A percentile compares a stretch with the other conserved stretches of the same genome.
phyloP scores from a whole-genome alignment of 495 filamentous ascomycete species.

The Sabuloglossum arenarium region DNA sequence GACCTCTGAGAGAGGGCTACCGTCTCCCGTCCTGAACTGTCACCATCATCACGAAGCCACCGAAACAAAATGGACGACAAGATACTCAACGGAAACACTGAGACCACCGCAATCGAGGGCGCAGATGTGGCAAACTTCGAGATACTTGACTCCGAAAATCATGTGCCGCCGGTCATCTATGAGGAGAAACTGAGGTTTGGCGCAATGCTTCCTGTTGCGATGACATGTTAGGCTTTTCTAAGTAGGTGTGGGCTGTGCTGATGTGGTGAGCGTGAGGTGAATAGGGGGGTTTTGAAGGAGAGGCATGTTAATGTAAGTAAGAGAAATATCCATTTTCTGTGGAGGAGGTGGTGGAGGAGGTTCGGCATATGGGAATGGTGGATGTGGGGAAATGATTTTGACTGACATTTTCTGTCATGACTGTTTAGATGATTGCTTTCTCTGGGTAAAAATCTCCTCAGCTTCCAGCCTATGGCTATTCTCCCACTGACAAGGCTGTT shows the following conservation, averaged over 20 bases:
- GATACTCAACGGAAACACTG: too few species aligned
- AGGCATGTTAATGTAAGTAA: not conserved
- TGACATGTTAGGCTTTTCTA: too few species aligned
- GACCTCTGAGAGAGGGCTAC: too few species aligned
- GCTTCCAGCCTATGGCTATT: not conserved
- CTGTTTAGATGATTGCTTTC: not conserved
- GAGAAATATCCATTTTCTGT: not conserved
- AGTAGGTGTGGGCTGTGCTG: too few species aligned
- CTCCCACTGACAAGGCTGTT: not conserved
- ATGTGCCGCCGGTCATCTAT: not conserved
- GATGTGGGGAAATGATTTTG: too few species aligned
- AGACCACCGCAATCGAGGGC: too few species aligned
- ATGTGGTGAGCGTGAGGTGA: too few species aligned
- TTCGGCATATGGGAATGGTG: not conserved
- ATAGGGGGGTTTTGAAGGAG: not conserved
- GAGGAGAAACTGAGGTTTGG: not conserved
- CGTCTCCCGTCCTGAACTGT: too few species aligned
- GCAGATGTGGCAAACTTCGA: not conserved
- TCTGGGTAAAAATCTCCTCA: not conserved
- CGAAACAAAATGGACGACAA: too few species aligned
- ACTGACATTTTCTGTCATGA: not conserved
- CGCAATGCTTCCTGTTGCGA: too few species aligned
- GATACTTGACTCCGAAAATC: too few species aligned
- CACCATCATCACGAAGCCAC: too few species aligned
- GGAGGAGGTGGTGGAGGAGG: not conserved